Base-by-base conservation (phyloP, 164 flowering plant genomes). In the Umbellularia californica region DNA sequence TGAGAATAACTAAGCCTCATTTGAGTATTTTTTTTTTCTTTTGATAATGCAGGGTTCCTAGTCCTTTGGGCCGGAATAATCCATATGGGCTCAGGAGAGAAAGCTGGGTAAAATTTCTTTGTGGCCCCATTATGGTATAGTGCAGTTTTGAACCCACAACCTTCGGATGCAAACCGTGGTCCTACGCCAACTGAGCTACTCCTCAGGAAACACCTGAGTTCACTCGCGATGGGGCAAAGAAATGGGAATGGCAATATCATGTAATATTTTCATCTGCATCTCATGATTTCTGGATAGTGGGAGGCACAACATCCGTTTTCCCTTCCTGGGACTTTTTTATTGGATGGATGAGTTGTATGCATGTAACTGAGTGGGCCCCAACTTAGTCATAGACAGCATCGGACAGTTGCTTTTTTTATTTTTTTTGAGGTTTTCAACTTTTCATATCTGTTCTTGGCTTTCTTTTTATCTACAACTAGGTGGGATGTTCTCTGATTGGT, bases 301-400 rank as follows among this genome's bases (percentile, higher is more conserved):
- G 69, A 28, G 50, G 47, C 69, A 67, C 69, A 27, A 5, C 28
- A 12, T 19, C 28, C n/a, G n/a, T 33, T 28, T 15, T 67, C 15
- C 47, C 47, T 41, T 1, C 10, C 47, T 15, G 23, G 3, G n/a
- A 27, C 28, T 28, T 27, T 6, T 67, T 30, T 30, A 67, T 25
- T 64, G 67, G 5, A 25, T 23, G 33, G 28, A 14, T 64, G 33
- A 67, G 69, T 67, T 30, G 69, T 67, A 30, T 67, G 47, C 69
- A 67, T 67, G 69, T 67, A 41, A 67, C 69, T 17, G n/a, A 67
- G 19, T 33, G 50, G 69, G 69, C 35, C n/a, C 69, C 50, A 67
- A 17, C 68, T 23, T 25, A 65, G 27, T 65, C 68, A 23, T 25
- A 23, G 68, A 25, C 10, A 17, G 5, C 30, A 28, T 12, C 30